A percentile compares a stretch with the other conserved stretches of the same genome.
Conservation (phyloP, 106 monocot species). For the Platanthera zijinensis region DNA sequence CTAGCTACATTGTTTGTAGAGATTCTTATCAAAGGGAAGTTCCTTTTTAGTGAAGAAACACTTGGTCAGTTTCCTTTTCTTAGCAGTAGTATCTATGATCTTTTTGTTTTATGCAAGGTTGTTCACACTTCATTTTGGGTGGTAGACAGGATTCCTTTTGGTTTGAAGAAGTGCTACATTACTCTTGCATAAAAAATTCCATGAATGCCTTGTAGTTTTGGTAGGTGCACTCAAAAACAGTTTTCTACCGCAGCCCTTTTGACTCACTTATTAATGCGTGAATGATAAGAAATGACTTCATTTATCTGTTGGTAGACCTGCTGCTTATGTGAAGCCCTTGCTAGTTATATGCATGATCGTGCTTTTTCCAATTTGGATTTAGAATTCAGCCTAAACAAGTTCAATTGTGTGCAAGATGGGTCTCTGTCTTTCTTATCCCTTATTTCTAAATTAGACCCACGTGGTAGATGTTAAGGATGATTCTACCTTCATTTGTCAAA, state of each 20-base stretch:
- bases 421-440: neutral
- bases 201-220: neutral
- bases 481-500: neutral
- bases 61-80: conserved; percentile 48
- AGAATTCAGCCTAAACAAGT: neutral
- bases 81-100: neutral
- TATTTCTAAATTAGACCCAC: neutral
- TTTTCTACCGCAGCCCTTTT: neutral
- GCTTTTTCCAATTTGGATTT: neutral
- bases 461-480: neutral
- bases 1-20: conserved; percentile 75
- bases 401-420: too few species aligned
- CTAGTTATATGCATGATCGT: neutral
- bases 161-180: neutral
- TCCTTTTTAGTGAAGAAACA: conserved; percentile 52
- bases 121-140: neutral
- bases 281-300: neutral
- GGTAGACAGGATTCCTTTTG: neutral
- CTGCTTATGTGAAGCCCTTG: neutral
- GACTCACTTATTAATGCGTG: neutral
- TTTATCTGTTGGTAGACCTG: neutral
- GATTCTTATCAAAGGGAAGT: conserved; percentile 62
- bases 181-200: neutral
- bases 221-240: neutral
- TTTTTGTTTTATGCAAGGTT: conserved; percentile 1